phyloP scores from a whole-genome alignment of 1,284 basidiomycete genomes.

The Athelia sp. region DNA sequence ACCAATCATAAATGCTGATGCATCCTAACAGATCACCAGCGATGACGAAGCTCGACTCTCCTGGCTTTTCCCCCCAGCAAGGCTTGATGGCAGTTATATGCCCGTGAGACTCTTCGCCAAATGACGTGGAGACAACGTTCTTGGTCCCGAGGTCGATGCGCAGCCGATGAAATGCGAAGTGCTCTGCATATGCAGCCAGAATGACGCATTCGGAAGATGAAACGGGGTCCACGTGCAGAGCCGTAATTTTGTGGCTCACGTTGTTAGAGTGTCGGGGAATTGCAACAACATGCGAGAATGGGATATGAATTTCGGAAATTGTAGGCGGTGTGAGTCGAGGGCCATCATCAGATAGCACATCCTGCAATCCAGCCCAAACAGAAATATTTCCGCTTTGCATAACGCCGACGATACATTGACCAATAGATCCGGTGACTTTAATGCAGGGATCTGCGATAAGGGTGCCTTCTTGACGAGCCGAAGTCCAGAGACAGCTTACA shows the following conservation, averaged over 20 bases:
- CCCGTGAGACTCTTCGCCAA: slow-evolving; percentile 50
- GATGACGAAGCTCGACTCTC: slow-evolving; percentile 45
- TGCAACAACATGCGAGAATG: slow-evolving; percentile 14
- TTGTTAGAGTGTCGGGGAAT: background rate
- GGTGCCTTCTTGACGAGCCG: slow-evolving; percentile 29
- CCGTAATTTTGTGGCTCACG: slow-evolving; percentile 11
- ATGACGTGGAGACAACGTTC: slow-evolving; percentile 31
- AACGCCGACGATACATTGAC: slow-evolving; percentile 43
- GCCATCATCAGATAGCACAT: slow-evolving; percentile 9
- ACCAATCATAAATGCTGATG: slow-evolving; percentile 57
- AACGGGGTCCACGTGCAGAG: slow-evolving; percentile 18
- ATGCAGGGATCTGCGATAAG: slow-evolving; percentile 42
- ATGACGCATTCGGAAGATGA: slow-evolving; percentile 19
- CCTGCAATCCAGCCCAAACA: slow-evolving; percentile 43
- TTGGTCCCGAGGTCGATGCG: slow-evolving; percentile 27
- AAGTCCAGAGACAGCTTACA: slow-evolving; percentile 58
- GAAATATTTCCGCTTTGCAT: slow-evolving; percentile 50
- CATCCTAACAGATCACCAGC: slow-evolving; percentile 56
- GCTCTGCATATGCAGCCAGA: slow-evolving; percentile 41
- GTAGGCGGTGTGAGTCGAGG: slow-evolving; percentile 8
- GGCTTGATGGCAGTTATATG: slow-evolving; percentile 41
- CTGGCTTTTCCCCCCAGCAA: slow-evolving; percentile 33
- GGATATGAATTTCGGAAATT: slow-evolving; percentile 22
- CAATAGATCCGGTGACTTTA: slow-evolving; percentile 39
- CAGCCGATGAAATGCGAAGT: slow-evolving; percentile 43